phyloP scores from a whole-genome alignment of 768 basidiomycete species.

The Roridomyces roridus region DNA sequence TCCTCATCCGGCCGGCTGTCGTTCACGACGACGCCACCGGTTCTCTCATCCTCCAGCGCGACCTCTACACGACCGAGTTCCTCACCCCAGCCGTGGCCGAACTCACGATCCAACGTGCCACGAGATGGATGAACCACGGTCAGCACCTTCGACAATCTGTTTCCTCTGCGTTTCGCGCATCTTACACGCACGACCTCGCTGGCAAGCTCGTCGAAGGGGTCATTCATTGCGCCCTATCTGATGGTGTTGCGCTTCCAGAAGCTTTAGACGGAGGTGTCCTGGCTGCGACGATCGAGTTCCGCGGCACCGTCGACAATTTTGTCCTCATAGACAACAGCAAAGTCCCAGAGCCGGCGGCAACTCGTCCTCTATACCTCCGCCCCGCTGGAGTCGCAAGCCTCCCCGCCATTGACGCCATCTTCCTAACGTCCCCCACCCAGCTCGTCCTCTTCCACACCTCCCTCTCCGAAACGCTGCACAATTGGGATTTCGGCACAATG shows the following conservation, averaged over 20 bases:
- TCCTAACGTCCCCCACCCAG: neutral
- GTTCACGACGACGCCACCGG: neutral
- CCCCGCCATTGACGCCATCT: conserved; percentile 6
- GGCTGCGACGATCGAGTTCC: conserved; percentile 6
- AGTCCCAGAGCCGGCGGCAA: too few species aligned
- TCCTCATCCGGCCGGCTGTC: conserved; percentile 2
- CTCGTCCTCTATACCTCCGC: conserved; percentile 13
- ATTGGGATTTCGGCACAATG: conserved; percentile 4
- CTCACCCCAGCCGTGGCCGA: conserved; percentile 3
- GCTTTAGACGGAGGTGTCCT: neutral
- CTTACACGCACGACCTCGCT: neutral
- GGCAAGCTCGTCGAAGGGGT: conserved; percentile 11
- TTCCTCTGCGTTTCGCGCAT: neutral
- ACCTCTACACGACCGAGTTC: neutral
- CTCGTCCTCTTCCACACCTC: conserved; percentile 5
- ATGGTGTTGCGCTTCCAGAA: conserved; percentile 1
- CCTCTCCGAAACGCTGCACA: neutral
- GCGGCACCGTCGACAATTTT: conserved; percentile 5
- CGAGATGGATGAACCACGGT: neutral
- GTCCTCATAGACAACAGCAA: neutral
- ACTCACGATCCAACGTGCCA: neutral
- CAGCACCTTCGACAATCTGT: too few species aligned
- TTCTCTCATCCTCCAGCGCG: neutral
- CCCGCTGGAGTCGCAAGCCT: neutral
- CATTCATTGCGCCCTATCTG: conserved; percentile 2